Evolutionary conservation across 2,329 filamentous ascomycete genomes (phyloP).

Genomic region (Penicillium freii): DNA sequence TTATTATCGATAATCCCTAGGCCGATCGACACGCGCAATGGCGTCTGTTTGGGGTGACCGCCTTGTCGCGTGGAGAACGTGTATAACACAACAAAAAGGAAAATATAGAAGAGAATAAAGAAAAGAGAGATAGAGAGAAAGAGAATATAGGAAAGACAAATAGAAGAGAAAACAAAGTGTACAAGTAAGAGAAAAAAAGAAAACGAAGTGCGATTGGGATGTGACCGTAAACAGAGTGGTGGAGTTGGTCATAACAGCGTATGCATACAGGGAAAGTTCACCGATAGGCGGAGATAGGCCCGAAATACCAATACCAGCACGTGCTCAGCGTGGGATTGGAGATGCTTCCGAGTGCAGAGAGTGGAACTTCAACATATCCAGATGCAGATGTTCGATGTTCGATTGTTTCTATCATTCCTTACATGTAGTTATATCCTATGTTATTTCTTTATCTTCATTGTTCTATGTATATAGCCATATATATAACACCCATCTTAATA

Average conservation of each 20-base stretch:
- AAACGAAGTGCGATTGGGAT: constrained; percentile 17
- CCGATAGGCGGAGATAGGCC: background rate
- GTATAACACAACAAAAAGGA: constrained; percentile 10
- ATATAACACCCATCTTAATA: no score
- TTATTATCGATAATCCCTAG: constrained; percentile 31
- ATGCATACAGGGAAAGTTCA: constrained; percentile 11
- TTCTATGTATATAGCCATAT: background rate
- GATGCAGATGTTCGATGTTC: background rate
- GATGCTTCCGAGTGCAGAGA: constrained; percentile 26
- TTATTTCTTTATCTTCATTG: background rate
- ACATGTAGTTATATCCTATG: background rate
- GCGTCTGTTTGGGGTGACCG: constrained; percentile 31
- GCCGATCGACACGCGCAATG: constrained; percentile 27
- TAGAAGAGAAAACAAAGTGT: constrained; percentile 5
- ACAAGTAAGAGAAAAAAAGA: constrained; percentile 16
- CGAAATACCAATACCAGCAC: constrained; percentile 22
- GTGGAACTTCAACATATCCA: constrained; percentile 2
- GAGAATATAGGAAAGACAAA: constrained; percentile 15
- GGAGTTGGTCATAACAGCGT: constrained; percentile 18
- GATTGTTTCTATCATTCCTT: background rate
- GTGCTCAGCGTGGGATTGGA: constrained; percentile 22
- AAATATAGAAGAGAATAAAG: background rate
- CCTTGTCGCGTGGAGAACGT: constrained; percentile 30
- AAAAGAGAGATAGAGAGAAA: constrained; percentile 1
- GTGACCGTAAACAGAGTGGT: constrained; percentile 27